Evolutionary conservation across 1,284 basidiomycete genomes (phyloP).

Genomic region (Sparassis latifolia): DNA sequence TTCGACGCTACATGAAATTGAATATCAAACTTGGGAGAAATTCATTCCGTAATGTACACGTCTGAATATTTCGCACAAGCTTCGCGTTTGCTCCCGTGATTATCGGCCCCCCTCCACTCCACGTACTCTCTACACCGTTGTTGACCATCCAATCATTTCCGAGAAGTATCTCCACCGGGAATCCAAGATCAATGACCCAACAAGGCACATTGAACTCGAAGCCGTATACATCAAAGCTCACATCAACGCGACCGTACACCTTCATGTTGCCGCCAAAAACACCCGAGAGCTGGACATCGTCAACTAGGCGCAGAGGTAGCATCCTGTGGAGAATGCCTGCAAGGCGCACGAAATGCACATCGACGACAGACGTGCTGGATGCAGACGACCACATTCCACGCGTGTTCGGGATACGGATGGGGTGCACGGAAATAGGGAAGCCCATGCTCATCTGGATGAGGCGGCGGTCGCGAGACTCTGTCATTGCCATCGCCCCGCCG

Average conservation of each 20-base stretch:
- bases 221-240: constrained; percentile 8
- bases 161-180: constrained; percentile 6
- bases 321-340: constrained; percentile 7
- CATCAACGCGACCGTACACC: constrained; percentile 6
- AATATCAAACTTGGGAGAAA: too few relatives aligned
- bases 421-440: constrained; percentile 8
- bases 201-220: constrained; percentile 8
- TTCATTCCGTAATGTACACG: neutral
- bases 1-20: too few relatives aligned
- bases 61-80: neutral
- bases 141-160: constrained; percentile 3
- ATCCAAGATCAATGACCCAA: constrained; percentile 8
- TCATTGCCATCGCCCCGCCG: neutral
- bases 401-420: constrained; percentile 7
- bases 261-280: neutral
- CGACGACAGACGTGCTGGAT: constrained; percentile 4
- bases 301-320: constrained; percentile 7
- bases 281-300: constrained; percentile 3
- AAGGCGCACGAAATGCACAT: constrained; percentile 7
- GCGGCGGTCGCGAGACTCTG: constrained; percentile 1
- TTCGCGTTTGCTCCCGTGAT: neutral
- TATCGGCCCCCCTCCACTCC: neutral
- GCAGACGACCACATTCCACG: constrained; percentile 4
- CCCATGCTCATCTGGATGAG: neutral
- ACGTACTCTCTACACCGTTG: neutral